Evolutionary conservation across 1,284 basidiomycete genomes (phyloP).

Genomic region (Microbotryum scabiosae): DNA sequence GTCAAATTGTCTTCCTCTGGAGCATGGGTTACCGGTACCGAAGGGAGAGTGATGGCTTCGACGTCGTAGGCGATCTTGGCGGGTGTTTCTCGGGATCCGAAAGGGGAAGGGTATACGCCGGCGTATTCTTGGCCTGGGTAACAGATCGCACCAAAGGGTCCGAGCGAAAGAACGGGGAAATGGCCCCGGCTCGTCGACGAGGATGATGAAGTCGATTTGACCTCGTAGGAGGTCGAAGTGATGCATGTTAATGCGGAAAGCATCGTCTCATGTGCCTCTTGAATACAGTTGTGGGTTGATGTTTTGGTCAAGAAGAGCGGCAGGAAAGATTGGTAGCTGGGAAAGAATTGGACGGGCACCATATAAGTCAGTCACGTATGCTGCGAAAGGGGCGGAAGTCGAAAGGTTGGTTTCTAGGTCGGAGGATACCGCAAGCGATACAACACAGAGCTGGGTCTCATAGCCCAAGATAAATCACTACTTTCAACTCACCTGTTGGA

Average conservation of each 20-base stretch:
- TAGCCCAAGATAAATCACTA: background rate
- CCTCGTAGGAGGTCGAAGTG: background rate
- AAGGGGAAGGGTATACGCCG: slow-evolving; percentile 31
- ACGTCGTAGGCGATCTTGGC: slow-evolving; percentile 2
- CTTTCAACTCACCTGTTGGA: slow-evolving; percentile 20
- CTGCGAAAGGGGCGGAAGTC: too few species aligned
- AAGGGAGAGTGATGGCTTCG: slow-evolving; percentile 7
- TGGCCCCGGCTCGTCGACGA: background rate
- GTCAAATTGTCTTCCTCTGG: slow-evolving; percentile 14
- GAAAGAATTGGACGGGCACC: background rate
- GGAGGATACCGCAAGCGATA: background rate
- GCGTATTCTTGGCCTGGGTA: slow-evolving; percentile 32
- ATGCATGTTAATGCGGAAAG: slow-evolving; percentile 16
- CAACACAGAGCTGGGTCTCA: background rate
- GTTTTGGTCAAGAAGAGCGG: slow-evolving; percentile 20
- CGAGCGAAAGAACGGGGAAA: slow-evolving; percentile 25
- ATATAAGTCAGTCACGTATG: too few species aligned
- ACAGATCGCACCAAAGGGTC: slow-evolving; percentile 30
- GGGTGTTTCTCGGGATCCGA: slow-evolving; percentile 3
- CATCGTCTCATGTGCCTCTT: slow-evolving; percentile 11
- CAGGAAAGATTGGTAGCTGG: slow-evolving; percentile 23
- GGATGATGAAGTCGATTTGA: background rate
- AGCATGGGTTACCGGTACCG: background rate
- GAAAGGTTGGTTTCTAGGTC: too few species aligned
- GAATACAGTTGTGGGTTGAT: background rate